Conservation (phyloP, 768 basidiomycete species). For the Albatrellus ellisii region DNA sequence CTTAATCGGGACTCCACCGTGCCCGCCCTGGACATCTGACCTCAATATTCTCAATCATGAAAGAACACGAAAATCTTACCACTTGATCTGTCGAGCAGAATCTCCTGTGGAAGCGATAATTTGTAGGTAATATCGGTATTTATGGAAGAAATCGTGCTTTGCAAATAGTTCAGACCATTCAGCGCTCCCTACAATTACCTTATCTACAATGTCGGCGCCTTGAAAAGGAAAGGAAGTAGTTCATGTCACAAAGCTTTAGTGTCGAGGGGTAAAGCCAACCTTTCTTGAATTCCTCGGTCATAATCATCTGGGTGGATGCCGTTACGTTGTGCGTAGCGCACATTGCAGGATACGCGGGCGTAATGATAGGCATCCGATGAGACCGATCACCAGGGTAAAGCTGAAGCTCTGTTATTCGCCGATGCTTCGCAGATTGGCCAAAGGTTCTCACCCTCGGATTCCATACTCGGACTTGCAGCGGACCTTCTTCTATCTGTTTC, state of each 20-base stretch:
- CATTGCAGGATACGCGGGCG: conserved; percentile 98
- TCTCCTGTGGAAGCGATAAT: conserved; percentile 85
- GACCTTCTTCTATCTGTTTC: conserved; percentile 94
- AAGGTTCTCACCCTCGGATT: conserved; percentile 67
- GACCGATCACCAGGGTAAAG: conserved; percentile 83
- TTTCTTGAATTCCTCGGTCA: conserved; percentile 91
- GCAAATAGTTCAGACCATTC: conserved; percentile 90
- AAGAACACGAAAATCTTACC: conserved; percentile 35
- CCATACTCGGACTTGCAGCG: conserved; percentile 90
- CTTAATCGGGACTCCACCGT: conserved; percentile 97
- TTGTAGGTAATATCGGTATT: conserved; percentile 93
- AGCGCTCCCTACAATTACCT: conserved; percentile 72
- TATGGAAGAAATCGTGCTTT: conserved; percentile 95
- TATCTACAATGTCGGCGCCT: conserved; percentile 92
- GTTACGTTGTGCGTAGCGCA: conserved; percentile 98
- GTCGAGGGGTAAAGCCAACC: conserved; percentile 28
- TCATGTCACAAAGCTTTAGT: background rate
- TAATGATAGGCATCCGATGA: conserved; percentile 99
- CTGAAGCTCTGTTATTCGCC: conserved; percentile 24
- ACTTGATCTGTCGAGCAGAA: conserved; percentile 81
- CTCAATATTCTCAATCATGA: background rate
- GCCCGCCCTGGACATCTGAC: conserved; percentile 47
- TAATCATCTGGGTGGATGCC: conserved; percentile 88
- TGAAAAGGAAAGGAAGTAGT: conserved; percentile 11
- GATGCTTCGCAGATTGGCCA: background rate